These are phyloP conservation scores for Xylariaceae sp. DNA, from an alignment of 2,329 filamentous ascomycete genomes.

Conservation along the genomic window DNA sequence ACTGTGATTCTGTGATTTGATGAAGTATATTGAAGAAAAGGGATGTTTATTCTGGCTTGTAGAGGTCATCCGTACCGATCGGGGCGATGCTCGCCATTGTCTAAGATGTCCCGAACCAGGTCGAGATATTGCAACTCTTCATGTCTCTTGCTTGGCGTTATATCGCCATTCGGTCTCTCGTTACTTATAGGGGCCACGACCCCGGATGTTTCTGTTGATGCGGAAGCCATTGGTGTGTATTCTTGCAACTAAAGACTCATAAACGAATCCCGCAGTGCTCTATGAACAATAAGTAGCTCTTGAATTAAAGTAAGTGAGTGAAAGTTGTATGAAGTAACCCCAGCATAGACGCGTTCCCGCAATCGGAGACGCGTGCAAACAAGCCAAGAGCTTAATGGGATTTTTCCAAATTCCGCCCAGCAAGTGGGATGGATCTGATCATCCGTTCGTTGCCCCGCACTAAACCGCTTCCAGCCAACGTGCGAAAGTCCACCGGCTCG, in stretches of 20 bases:
- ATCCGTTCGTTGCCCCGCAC: not conserved
- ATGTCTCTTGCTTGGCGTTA: slow-evolving; percentile 41
- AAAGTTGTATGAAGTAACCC: no score
- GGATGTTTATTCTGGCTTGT: not conserved
- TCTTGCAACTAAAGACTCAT: no score
- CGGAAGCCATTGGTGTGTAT: slow-evolving; percentile 7
- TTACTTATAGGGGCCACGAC: not conserved
- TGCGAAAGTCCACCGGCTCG: no score
- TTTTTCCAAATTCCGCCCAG: not conserved
- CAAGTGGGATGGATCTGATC: not conserved
- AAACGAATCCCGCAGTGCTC: no score
- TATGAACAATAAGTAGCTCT: no score
- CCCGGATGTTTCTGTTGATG: slow-evolving; percentile 3
- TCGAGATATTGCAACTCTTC: slow-evolving; percentile 94
- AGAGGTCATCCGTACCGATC: slow-evolving; percentile 56
- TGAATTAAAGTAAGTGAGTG: no score
- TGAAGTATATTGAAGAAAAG: not conserved
- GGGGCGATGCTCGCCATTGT: slow-evolving; percentile 77
- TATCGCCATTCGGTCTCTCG: slow-evolving; percentile 1
- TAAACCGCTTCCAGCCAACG: not conserved
- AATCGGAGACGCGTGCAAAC: not conserved
- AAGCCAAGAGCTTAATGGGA: not conserved
- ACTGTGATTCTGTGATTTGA: not conserved
- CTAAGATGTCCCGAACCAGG: slow-evolving; percentile 78
- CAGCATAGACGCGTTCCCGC: not conserved